Evolutionary conservation across 495 filamentous ascomycete genomes (phyloP).

Genomic region (Friedmanniomyces simplex): DNA sequence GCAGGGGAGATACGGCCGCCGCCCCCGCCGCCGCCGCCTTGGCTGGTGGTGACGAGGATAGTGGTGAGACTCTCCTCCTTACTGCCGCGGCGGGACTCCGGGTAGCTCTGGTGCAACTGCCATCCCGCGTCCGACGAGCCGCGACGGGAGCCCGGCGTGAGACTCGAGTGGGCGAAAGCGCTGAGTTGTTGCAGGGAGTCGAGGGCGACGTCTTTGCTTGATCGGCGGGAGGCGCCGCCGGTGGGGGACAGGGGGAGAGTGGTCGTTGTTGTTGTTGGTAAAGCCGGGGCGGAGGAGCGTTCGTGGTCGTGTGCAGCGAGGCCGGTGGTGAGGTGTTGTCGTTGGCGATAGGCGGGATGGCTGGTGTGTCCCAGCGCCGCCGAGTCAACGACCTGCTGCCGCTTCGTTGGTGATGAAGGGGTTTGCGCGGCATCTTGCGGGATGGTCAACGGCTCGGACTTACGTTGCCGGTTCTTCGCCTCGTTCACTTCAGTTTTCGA

Average conservation of each 20-base stretch:
- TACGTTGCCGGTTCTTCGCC: slow-evolving; percentile 4
- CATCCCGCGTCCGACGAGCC: slow-evolving; percentile 13
- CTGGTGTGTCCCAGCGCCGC: neutral
- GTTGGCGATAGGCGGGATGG: slow-evolving; percentile 4
- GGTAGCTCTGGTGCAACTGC: slow-evolving; percentile 18
- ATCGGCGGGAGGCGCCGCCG: slow-evolving; percentile 11
- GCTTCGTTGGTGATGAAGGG: neutral
- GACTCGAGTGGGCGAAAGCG: neutral
- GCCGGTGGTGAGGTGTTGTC: slow-evolving; percentile 4
- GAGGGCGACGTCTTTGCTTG: slow-evolving; percentile 21
- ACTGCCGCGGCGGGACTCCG: slow-evolving; percentile 21
- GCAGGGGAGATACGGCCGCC: slow-evolving; percentile 4
- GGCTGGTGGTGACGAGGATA: slow-evolving; percentile 23
- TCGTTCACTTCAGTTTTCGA: slow-evolving; percentile 16
- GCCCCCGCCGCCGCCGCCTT: slow-evolving; percentile 5
- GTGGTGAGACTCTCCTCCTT: slow-evolving; percentile 24
- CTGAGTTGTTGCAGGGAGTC: slow-evolving; percentile 15
- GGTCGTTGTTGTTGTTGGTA: too few species aligned
- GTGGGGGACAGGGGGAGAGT: neutral
- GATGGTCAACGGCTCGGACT: slow-evolving; percentile 9
- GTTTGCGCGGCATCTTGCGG: neutral
- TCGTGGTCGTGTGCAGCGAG: neutral
- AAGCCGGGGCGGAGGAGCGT: slow-evolving; percentile 11
- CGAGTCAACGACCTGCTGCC: neutral
- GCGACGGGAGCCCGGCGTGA: slow-evolving; percentile 6